Conservation (phyloP, 2,329 filamentous ascomycete genomes). For the Dothiorella sarmentorum region DNA sequence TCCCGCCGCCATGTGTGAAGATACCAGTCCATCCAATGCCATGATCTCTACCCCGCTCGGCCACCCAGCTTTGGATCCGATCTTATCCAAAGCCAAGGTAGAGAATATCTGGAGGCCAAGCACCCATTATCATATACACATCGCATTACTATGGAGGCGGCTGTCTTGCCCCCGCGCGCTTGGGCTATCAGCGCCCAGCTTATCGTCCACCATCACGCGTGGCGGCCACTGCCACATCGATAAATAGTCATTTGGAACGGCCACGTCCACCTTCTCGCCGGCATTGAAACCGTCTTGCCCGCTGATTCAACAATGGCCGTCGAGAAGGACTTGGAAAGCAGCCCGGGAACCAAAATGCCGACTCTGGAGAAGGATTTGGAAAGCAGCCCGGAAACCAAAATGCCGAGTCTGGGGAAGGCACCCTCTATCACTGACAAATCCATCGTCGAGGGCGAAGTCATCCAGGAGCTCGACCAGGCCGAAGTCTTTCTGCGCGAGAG, state of each 20-base stretch:
- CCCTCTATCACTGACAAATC: slow-evolving; percentile 19
- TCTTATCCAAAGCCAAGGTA: slow-evolving; percentile 17
- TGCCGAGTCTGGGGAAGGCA: slow-evolving; percentile 12
- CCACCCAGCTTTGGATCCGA: slow-evolving; percentile 3
- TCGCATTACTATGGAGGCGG: slow-evolving; percentile 2
- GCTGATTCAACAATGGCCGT: background rate
- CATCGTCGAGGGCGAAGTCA: slow-evolving; percentile 30
- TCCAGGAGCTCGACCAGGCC: slow-evolving; percentile 45
- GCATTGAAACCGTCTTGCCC: background rate
- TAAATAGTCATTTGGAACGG: slow-evolving; percentile 7
- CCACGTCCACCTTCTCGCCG: background rate
- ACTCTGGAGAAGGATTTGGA: slow-evolving; percentile 17
- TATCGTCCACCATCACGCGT: slow-evolving; percentile 5
- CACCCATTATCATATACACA: slow-evolving; percentile 14
- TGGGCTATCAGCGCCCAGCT: slow-evolving; percentile 15
- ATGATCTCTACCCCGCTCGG: slow-evolving; percentile 9
- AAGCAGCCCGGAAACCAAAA: background rate
- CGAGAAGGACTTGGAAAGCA: slow-evolving; percentile 8
- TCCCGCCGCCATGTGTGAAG: background rate
- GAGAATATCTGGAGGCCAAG: slow-evolving; percentile 4
- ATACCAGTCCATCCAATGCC: background rate
- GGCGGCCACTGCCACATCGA: slow-evolving; percentile 3
- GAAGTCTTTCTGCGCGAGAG: slow-evolving; percentile 50
- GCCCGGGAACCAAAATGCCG: background rate
- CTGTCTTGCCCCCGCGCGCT: background rate